Evolutionary conservation across 140 eudicot genomes (phyloP).

Genomic region (Ambrosia hybrid): DNA sequence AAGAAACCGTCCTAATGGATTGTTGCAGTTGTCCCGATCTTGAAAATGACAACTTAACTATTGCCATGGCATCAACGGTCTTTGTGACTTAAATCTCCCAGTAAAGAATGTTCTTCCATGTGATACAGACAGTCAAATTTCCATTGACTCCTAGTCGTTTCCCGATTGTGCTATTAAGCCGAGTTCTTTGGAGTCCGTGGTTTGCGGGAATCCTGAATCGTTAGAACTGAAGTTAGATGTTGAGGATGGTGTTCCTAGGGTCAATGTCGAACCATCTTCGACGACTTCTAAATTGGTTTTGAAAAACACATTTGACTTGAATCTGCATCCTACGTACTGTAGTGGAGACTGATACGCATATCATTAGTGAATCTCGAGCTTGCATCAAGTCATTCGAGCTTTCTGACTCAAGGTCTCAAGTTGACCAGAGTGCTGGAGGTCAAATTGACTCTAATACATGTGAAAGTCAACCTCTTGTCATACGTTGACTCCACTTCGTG

Average conservation of each 20-base stretch:
- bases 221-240: constrained; percentile 8
- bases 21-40: constrained; percentile 8
- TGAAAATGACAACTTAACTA: not conserved
- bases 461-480: constrained; percentile 31
- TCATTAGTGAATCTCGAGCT: constrained; percentile 15
- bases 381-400: constrained; percentile 18
- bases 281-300: too few relatives aligned
- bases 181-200: constrained; percentile 17
- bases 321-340: not conserved
- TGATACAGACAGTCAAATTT: constrained; percentile 25
- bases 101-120: constrained; percentile 19
- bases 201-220: not conserved
- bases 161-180: constrained; percentile 10
- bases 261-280: not conserved
- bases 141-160: constrained; percentile 12
- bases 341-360: constrained; percentile 27
- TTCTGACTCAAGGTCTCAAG: not conserved
- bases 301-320: too few relatives aligned
- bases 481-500: not conserved
- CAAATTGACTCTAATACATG: constrained; percentile 23
- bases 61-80: not conserved
- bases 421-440: not conserved
- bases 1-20: constrained; percentile 3
- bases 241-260: constrained; percentile 19
- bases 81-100: constrained; percentile 33